Evolutionary conservation across 495 filamentous ascomycete genomes (phyloP), one percentile per base, ranked within the genome.

Genomic region (Pyrenula aspistea): DNA sequence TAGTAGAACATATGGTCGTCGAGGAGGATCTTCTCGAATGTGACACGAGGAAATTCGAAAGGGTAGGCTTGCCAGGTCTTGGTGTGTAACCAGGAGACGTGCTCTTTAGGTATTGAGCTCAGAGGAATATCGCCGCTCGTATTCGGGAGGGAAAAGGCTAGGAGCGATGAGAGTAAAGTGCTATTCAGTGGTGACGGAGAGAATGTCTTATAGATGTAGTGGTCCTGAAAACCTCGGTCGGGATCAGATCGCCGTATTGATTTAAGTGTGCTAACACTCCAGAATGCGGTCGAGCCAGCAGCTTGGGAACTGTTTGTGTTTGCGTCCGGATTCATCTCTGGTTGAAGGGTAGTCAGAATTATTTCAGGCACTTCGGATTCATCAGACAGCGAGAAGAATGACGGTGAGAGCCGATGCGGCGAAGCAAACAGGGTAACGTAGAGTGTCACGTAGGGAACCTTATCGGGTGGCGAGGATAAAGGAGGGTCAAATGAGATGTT

Each of bases 121-220:
- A 42, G 15, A 42, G 31, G 55, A 31, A 73, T 61, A 50, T 76
- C 71, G 2, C 53, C 65, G 31, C 74, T 72, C 8, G 62, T 66
- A 1, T 64, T 56, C 1, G 63, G 57, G 12, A 61, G 59, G 54
- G 59, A 51, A 21, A 75, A 60, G 1, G 65, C 69, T 1, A 77
- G 61, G 20, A 75, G 61, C 10, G 70, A 61, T 11, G 77, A 73
- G 31, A 95, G 63, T 63, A 91, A 91, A 2, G 76, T 66, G 0
- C 81, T 67, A 0, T 82, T 83, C 11, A 89, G 74, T 2, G 73
- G 75, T 42, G 81, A 69, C 0, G 91, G 88, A 0, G 90, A 94
- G 77, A 97, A 98, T 57, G 97, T 87, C 69, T 98, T 98, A 75
- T 97, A 98, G 24, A 96, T 78, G 62, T 88, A 91, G 65, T 98